Percentiles rank a stretch among this genome's conserved stretches.
Evolutionary conservation across 1,284 basidiomycete species (phyloP).

Genomic region (Ceratobasidium sp.): DNA sequence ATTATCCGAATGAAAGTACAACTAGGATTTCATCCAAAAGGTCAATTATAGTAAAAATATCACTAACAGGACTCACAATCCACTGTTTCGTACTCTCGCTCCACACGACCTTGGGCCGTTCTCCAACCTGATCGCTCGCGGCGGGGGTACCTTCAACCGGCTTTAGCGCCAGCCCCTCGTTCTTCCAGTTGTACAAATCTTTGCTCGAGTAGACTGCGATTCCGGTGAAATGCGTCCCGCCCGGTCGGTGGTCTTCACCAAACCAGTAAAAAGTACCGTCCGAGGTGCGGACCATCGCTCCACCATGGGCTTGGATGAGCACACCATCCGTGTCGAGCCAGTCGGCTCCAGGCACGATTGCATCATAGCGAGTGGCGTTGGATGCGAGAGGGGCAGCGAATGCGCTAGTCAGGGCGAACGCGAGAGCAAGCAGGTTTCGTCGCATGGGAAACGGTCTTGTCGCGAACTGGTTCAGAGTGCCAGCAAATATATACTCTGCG

Average conservation of each 20-base stretch:
- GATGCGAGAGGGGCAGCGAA: conserved; percentile 9
- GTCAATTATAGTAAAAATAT: neutral
- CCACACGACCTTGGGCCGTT: conserved; percentile 36
- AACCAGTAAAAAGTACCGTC: conserved; percentile 45
- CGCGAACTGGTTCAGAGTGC: too few species aligned
- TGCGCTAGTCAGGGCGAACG: neutral
- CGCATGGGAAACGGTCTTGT: too few species aligned
- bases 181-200: conserved; percentile 45
- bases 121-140: conserved; percentile 34
- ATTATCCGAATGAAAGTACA: conserved; percentile 41
- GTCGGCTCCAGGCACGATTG: conserved; percentile 44
- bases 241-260: conserved; percentile 38
- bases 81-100: conserved; percentile 34
- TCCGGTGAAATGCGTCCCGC: conserved; percentile 35
- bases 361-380: conserved; percentile 32
- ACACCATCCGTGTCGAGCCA: conserved; percentile 45
- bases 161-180: conserved; percentile 41
- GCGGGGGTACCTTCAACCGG: conserved; percentile 32
- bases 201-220: conserved; percentile 44
- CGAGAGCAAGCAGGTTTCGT: neutral
- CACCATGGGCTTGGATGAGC: conserved; percentile 44
- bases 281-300: conserved; percentile 41
- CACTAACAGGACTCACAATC: conserved; percentile 37
- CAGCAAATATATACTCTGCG: neutral
- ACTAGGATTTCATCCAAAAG: conserved; percentile 1